Conservation (phyloP, 495 filamentous ascomycete genomes). For the Xylaria curta region DNA sequence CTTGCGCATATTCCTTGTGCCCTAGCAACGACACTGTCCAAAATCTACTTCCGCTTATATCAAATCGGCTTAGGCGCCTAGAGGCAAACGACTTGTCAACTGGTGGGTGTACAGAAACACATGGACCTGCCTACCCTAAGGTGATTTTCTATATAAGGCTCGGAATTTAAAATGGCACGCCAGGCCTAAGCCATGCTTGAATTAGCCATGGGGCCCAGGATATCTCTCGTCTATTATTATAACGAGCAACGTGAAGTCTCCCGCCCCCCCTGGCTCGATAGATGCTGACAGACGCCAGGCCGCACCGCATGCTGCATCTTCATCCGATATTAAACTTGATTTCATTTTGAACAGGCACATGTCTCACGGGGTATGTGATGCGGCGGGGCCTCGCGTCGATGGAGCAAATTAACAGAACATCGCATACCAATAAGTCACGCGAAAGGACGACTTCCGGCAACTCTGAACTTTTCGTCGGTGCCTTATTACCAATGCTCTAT, state of each 20-base stretch:
- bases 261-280: neutral
- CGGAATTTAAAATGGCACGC: neutral
- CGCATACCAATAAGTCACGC: neutral
- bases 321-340: constrained; percentile 18
- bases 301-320: constrained; percentile 16
- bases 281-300: neutral
- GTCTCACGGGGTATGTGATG: constrained; percentile 15
- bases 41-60: neutral
- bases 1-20: neutral
- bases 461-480: neutral
- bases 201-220: neutral
- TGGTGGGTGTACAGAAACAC: neutral
- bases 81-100: neutral
- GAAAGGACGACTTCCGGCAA: neutral
- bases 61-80: neutral
- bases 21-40: neutral
- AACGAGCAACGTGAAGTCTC: neutral
- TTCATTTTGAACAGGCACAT: neutral
- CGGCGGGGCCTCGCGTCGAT: neutral
- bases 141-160: neutral
- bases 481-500: neutral
- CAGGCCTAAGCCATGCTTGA: neutral
- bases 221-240: neutral
- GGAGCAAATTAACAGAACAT: neutral
- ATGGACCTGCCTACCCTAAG: no score